A percentile compares a stretch with the other conserved stretches of the same genome.
phyloP scores from a whole-genome alignment of 352 stramenopile genomes.

The Globisporangium perplexum region DNA sequence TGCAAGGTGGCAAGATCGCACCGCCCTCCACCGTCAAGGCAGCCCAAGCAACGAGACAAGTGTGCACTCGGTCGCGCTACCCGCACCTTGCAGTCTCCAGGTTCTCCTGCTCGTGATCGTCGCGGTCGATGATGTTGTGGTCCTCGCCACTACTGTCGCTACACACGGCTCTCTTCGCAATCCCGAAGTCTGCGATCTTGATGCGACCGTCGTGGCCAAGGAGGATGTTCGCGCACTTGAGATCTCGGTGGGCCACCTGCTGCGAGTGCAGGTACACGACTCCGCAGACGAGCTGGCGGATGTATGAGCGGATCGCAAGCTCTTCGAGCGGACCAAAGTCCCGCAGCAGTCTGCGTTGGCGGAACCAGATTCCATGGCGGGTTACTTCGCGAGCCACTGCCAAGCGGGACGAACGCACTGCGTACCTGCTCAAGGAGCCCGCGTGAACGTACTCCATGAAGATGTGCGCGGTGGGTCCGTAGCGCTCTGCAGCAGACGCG shows the following conservation, averaged over 20 bases:
- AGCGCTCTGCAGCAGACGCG: conserved; percentile 27
- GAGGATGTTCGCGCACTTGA: conserved; percentile 87
- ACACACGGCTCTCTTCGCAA: conserved; percentile 34
- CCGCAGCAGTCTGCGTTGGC: conserved; percentile 58
- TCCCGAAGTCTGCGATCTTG: conserved; percentile 87
- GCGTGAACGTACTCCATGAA: conserved; percentile 86
- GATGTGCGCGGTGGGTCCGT: conserved; percentile 56
- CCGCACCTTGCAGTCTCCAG: conserved; percentile 12
- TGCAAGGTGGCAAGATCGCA: not conserved
- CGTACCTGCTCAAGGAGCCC: conserved; percentile 67
- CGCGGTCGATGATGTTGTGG: not conserved
- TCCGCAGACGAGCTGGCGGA: conserved; percentile 47
- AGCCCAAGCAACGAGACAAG: not conserved
- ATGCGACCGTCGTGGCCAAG: conserved; percentile 53
- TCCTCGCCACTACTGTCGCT: conserved; percentile 10
- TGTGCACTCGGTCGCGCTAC: conserved; percentile 2
- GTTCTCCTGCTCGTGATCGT: not conserved
- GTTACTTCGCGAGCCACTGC: not conserved
- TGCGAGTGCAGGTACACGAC: conserved; percentile 69
- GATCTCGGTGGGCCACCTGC: conserved; percentile 77
- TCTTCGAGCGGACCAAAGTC: conserved; percentile 74
- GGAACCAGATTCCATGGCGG: not conserved
- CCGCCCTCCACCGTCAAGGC: not conserved
- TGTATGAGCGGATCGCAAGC: conserved; percentile 46
- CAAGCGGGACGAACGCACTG: not conserved